A percentile compares a stretch with the other conserved stretches of the same genome.
These are phyloP conservation scores for Acacia pycnantha DNA, from an alignment of 331 rosid genomes.

Conservation along the genomic window DNA sequence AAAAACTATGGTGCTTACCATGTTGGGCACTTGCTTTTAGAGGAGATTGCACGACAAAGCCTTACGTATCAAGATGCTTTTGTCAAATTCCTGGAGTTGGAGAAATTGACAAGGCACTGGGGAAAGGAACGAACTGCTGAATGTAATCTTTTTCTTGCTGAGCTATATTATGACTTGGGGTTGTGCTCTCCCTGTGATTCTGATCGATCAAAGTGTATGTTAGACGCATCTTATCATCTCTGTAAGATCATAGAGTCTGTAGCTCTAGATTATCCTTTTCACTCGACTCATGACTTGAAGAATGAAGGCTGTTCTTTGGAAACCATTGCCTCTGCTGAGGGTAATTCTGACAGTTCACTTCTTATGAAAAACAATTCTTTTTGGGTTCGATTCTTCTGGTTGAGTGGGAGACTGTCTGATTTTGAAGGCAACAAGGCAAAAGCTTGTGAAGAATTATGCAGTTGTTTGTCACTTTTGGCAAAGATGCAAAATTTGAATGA, in stretches of 20 bases:
- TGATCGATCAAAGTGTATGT: constrained; percentile 61
- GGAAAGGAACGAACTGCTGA: constrained; percentile 83
- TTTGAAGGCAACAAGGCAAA: constrained; percentile 79
- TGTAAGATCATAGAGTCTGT: constrained; percentile 90
- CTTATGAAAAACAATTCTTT: constrained; percentile 53
- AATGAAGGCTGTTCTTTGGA: constrained; percentile 38
- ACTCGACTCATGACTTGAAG: constrained; percentile 39
- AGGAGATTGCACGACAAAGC: constrained; percentile 63
- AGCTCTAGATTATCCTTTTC: constrained; percentile 70
- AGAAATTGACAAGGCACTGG: constrained; percentile 89
- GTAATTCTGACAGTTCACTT: constrained; percentile 42
- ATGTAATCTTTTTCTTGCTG: constrained; percentile 85
- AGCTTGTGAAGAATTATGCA: constrained; percentile 71
- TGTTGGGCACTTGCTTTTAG: constrained; percentile 79
- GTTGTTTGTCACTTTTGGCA: constrained; percentile 67
- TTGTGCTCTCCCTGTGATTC: constrained; percentile 63
- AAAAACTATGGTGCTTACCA: constrained; percentile 86
- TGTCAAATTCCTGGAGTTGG: constrained; percentile 84
- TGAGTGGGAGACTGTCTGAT: constrained; percentile 84
- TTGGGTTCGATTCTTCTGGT: constrained; percentile 91
- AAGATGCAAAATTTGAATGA: constrained; percentile 42
- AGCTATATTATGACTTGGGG: constrained; percentile 81
- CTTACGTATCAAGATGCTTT: constrained; percentile 59
- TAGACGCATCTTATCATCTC: constrained; percentile 84
- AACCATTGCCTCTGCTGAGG: constrained; percentile 31